Evolutionary conservation across 768 basidiomycete genomes (phyloP).

Genomic region (Daedalea quercina): DNA sequence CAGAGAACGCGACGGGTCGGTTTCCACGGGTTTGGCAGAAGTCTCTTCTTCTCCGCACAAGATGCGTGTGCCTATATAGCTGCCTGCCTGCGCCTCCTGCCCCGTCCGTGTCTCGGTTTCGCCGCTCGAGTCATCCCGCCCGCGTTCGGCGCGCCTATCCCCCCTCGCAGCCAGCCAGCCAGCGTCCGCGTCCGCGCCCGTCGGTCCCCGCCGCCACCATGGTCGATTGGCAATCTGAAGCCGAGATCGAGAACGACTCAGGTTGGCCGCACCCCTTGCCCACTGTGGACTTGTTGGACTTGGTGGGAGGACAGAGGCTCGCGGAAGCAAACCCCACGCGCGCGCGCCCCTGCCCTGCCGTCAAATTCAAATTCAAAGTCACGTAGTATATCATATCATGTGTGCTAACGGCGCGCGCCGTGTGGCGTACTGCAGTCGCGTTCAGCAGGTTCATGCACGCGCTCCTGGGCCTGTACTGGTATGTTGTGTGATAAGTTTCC

Average conservation of each 20-base stretch:
- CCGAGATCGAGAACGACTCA: slow-evolving; percentile 29
- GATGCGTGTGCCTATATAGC: neutral
- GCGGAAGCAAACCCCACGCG: neutral
- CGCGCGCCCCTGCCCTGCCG: neutral
- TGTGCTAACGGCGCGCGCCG: slow-evolving; percentile 1
- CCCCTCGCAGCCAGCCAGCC: neutral
- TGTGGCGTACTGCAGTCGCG: slow-evolving; percentile 22
- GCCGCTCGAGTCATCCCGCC: slow-evolving; percentile 6
- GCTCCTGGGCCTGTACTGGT: slow-evolving; percentile 41
- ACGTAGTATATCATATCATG: too few species aligned
- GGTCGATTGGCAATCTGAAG: slow-evolving; percentile 35
- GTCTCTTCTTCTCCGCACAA: neutral
- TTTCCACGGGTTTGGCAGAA: neutral
- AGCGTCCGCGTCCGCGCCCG: neutral
- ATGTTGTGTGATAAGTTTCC: slow-evolving; percentile 10
- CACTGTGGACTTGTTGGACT: neutral
- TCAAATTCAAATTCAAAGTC: neutral
- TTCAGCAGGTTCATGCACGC: slow-evolving; percentile 36
- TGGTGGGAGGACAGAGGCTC: neutral
- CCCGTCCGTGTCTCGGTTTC: slow-evolving; percentile 2
- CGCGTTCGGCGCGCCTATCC: neutral
- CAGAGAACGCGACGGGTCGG: too few species aligned
- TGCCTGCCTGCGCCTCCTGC: neutral
- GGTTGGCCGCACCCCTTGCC: slow-evolving; percentile 18
- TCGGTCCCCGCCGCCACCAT: slow-evolving; percentile 18